These are phyloP conservation scores for Entophlyctis luteolus DNA, from an alignment of 192 early-diverging fungal genomes.

Conservation along the genomic window DNA sequence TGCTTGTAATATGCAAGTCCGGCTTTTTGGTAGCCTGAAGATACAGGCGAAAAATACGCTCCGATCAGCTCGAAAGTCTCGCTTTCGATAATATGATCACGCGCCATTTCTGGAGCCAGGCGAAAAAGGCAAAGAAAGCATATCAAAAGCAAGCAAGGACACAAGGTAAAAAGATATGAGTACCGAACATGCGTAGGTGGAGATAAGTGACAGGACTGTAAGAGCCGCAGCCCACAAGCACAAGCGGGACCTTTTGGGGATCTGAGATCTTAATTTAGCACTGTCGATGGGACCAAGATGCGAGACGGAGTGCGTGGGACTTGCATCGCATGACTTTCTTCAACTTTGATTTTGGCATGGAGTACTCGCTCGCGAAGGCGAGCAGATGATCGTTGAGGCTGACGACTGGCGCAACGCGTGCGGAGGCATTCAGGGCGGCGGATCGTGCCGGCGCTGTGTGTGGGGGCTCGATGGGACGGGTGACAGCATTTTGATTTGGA, in stretches of 20 bases:
- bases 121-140: too few species aligned
- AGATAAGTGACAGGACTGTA: slow-evolving; percentile 96
- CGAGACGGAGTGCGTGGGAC: not conserved
- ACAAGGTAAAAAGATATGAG: too few species aligned
- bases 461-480: too few species aligned
- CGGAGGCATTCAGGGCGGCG: too few species aligned
- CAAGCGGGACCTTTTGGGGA: slow-evolving; percentile 67
- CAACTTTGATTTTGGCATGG: slow-evolving; percentile 7
- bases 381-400: too few species aligned
- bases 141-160: too few species aligned
- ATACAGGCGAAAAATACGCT: slow-evolving; percentile 96
- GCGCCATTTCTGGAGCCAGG: slow-evolving; percentile 96
- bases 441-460: too few species aligned
- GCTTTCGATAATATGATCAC: slow-evolving; percentile 75
- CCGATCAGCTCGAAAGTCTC: slow-evolving; percentile 81
- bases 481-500: too few species aligned
- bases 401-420: too few species aligned
- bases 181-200: slow-evolving; percentile 99
- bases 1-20: slow-evolving; percentile 83
- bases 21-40: slow-evolving; percentile 88
- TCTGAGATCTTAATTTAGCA: too few species aligned
- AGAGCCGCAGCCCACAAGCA: slow-evolving; percentile 93
- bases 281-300: not conserved
- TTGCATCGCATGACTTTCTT: not conserved
- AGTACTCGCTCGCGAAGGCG: too few species aligned